These are phyloP conservation scores for Chlamydomonas asymmetrica DNA, from an alignment of 139 green algal species.

Conservation along the genomic window DNA sequence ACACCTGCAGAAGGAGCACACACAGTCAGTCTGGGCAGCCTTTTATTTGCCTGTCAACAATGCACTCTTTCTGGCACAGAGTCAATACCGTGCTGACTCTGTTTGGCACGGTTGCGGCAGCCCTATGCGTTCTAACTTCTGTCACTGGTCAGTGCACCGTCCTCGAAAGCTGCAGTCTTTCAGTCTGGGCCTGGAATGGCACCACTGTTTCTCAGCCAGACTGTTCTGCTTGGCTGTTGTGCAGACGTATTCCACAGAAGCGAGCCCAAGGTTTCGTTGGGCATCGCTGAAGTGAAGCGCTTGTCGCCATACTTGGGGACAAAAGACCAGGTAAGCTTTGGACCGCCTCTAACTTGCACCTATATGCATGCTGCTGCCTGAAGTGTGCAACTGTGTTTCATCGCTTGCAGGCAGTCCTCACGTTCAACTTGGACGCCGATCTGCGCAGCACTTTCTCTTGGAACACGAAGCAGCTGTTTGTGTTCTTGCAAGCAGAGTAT, in stretches of 20 bases:
- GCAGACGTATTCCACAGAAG: constrained; percentile 46
- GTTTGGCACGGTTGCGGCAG: constrained; percentile 47
- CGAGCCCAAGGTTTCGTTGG: constrained; percentile 30
- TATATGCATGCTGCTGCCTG: neutral
- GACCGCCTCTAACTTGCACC: neutral
- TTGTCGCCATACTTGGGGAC: constrained; percentile 14
- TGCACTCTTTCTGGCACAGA: constrained; percentile 44
- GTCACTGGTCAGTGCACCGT: no score
- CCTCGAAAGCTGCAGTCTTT: no score
- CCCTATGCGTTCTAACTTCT: constrained; percentile 43
- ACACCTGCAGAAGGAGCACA: no score
- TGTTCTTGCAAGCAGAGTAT: constrained; percentile 50
- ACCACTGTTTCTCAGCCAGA: no score
- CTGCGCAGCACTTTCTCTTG: constrained; percentile 76
- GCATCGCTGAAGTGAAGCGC: constrained; percentile 27
- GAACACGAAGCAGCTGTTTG: constrained; percentile 90
- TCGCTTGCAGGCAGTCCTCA: constrained; percentile 56
- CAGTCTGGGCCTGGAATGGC: no score
- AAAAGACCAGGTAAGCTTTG: constrained; percentile 29
- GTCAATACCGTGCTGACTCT: constrained; percentile 51
- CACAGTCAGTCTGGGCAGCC: no score
- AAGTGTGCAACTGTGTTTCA: neutral
- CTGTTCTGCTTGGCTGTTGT: neutral
- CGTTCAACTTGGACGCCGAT: constrained; percentile 69
- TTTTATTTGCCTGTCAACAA: no score